Evolutionary conservation across 805 yeast species (phyloP).

Genomic region (Clavispora carvajalis): DNA sequence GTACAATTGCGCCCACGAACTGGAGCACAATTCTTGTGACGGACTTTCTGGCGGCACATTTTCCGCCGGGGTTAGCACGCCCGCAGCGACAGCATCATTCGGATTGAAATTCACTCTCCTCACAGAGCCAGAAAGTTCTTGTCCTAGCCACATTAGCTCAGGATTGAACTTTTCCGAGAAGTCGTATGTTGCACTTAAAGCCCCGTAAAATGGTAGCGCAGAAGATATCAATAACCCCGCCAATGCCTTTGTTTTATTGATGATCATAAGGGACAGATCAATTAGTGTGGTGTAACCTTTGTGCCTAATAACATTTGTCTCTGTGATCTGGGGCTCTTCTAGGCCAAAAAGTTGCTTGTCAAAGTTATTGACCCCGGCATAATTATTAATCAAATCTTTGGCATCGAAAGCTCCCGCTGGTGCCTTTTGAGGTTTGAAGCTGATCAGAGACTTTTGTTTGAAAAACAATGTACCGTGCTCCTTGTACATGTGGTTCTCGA

Average conservation of each 20-base stretch:
- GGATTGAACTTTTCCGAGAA: slow-evolving; percentile 9
- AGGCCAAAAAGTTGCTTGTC: slow-evolving; percentile 20
- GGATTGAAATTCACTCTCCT: slow-evolving; percentile 20
- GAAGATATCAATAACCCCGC: slow-evolving; percentile 24
- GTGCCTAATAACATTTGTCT: slow-evolving; percentile 16
- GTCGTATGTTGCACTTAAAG: slow-evolving; percentile 18
- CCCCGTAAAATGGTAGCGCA: slow-evolving; percentile 20
- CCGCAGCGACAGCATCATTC: slow-evolving; percentile 23
- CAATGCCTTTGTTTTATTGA: slow-evolving; percentile 23
- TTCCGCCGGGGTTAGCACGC: slow-evolving; percentile 25
- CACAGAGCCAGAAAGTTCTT: slow-evolving; percentile 24
- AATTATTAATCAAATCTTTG: slow-evolving; percentile 17
- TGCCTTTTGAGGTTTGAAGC: slow-evolving; percentile 14
- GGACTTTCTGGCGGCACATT: slow-evolving; percentile 18
- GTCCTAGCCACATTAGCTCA: slow-evolving; percentile 33
- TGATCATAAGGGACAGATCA: slow-evolving; percentile 24
- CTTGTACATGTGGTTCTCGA: slow-evolving; percentile 16
- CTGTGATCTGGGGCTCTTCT: background rate
- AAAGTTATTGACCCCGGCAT: slow-evolving; percentile 16
- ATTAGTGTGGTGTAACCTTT: slow-evolving; percentile 19
- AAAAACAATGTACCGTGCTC: slow-evolving; percentile 24
- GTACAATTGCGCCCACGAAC: slow-evolving; percentile 33
- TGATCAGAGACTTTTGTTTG: slow-evolving; percentile 21
- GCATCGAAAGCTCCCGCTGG: slow-evolving; percentile 28
- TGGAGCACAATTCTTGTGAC: slow-evolving; percentile 30